Evolutionary conservation across 2,329 filamentous ascomycete genomes (phyloP).

Genomic region (Huntiella savannae): DNA sequence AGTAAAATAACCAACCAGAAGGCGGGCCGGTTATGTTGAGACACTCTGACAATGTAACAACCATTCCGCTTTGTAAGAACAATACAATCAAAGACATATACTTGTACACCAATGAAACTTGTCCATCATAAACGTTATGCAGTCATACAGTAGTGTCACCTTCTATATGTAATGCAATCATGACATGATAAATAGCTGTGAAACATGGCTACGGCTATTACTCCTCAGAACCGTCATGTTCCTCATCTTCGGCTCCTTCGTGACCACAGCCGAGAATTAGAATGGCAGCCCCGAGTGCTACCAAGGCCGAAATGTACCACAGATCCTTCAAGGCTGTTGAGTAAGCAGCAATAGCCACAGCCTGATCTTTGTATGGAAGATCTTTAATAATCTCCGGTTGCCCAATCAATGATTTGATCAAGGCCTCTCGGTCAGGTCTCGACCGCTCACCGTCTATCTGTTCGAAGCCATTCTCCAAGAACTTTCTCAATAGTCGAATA

Average conservation of each 20-base stretch:
- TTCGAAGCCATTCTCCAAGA: conserved; percentile 38
- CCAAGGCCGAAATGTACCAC: conserved; percentile 27
- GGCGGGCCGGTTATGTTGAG: too few species aligned
- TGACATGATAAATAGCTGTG: too few species aligned
- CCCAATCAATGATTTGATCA: conserved; percentile 30
- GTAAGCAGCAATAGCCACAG: conserved; percentile 29
- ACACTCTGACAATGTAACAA: too few species aligned
- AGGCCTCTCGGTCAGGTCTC: conserved; percentile 18
- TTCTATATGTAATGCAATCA: too few species aligned
- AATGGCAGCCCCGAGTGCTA: conserved; percentile 25
- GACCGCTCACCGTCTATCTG: conserved; percentile 23
- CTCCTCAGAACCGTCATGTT: too few species aligned
- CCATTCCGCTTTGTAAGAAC: too few species aligned
- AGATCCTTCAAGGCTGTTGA: conserved; percentile 25
- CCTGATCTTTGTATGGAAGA: conserved; percentile 23
- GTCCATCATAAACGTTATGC: too few species aligned
- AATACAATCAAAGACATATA: too few species aligned
- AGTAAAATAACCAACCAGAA: too few species aligned
- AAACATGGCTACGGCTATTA: too few species aligned
- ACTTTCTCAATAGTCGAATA: conserved; percentile 35
- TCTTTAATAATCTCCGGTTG: conserved; percentile 27
- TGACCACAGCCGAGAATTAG: conserved; percentile 33
- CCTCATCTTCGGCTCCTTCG: conserved; percentile 23
- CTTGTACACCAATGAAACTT: too few species aligned
- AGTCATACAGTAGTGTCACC: too few species aligned